phyloP scores from a whole-genome alignment of 495 filamentous ascomycete genomes.

The Letharia columbiana region DNA sequence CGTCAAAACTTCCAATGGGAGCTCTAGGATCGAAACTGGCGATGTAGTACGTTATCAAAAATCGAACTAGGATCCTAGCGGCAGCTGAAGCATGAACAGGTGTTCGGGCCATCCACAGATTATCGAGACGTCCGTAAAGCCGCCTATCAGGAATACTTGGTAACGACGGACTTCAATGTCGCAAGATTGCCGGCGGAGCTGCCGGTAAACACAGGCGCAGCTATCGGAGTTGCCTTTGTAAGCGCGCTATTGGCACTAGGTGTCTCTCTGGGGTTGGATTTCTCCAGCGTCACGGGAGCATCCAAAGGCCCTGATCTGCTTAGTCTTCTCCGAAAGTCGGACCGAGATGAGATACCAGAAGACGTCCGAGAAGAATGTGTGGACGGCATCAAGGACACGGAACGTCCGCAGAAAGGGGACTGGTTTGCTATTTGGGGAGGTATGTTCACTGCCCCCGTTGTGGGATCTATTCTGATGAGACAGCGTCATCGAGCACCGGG shows the following conservation, averaged over 20 bases:
- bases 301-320: slow-evolving; percentile 47
- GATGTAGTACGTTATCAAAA: slow-evolving; percentile 36
- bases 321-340: slow-evolving; percentile 33
- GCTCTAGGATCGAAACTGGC: slow-evolving; percentile 42
- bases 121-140: slow-evolving; percentile 62
- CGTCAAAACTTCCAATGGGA: slow-evolving; percentile 35
- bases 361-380: slow-evolving; percentile 51
- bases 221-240: slow-evolving; percentile 56
- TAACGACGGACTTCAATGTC: slow-evolving; percentile 55
- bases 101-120: slow-evolving; percentile 59
- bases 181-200: slow-evolving; percentile 45
- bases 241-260: slow-evolving; percentile 51
- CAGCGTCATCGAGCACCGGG: slow-evolving; percentile 55
- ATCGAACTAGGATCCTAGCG: background rate
- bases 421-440: slow-evolving; percentile 67
- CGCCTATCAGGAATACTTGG: slow-evolving; percentile 59
- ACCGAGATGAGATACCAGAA: slow-evolving; percentile 35
- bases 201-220: slow-evolving; percentile 45
- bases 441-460: slow-evolving; percentile 27
- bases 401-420: slow-evolving; percentile 44
- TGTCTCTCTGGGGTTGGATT: slow-evolving; percentile 54
- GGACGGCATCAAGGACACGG: slow-evolving; percentile 33
- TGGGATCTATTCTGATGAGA: slow-evolving; percentile 1
- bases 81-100: slow-evolving; percentile 15
- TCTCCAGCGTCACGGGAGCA: slow-evolving; percentile 30